phyloP scores from a whole-genome alignment of 768 basidiomycete species.

The Collybiopsis luxurians region DNA sequence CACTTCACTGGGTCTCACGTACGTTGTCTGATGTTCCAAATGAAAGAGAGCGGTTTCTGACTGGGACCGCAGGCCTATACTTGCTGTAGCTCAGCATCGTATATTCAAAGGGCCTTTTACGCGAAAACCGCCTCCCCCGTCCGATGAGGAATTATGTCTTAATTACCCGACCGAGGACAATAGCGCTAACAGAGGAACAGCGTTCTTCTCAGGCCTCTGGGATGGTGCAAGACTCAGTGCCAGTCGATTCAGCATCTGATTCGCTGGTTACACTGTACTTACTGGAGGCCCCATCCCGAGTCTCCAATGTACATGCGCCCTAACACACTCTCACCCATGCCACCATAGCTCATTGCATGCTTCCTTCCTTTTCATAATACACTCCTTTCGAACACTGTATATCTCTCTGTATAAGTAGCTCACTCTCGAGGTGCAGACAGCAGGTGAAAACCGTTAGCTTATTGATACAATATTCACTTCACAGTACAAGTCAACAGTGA shows the following conservation, averaged over 20 bases:
- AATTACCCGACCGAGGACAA: constrained; percentile 15
- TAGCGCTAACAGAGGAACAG: constrained; percentile 12
- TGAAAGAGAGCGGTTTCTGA: not conserved
- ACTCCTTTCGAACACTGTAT: no score
- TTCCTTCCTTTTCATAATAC: no score
- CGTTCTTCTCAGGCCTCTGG: constrained; percentile 19
- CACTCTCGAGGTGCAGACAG: no score
- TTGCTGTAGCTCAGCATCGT: constrained; percentile 53
- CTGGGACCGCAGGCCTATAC: constrained; percentile 37
- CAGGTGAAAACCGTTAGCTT: no score
- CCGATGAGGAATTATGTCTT: constrained; percentile 17
- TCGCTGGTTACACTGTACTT: not conserved
- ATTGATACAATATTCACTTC: not conserved
- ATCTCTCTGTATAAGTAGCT: no score
- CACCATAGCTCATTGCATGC: no score
- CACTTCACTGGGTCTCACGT: constrained; percentile 56
- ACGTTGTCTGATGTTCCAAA: constrained; percentile 22
- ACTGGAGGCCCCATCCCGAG: no score
- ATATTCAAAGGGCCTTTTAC: constrained; percentile 50
- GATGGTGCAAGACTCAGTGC: not conserved
- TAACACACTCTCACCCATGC: no score
- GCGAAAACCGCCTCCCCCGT: constrained; percentile 22
- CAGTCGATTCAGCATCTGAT: constrained; percentile 2
- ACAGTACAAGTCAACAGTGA: not conserved
- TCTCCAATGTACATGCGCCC: no score